Base-by-base conservation (phyloP, 1,284 basidiomycete species). In the Fomes fomentarius region DNA sequence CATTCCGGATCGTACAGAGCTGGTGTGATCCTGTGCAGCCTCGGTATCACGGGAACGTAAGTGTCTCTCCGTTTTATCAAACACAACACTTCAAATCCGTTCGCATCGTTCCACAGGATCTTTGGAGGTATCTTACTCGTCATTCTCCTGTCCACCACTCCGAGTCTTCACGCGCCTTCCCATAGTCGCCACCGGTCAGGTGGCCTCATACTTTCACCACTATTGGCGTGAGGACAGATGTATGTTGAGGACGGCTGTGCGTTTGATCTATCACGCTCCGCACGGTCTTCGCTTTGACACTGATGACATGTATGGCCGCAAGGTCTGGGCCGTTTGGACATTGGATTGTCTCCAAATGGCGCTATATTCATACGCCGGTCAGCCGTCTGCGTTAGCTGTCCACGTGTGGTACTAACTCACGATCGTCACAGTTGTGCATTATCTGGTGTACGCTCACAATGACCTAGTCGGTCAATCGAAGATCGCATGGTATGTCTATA, bases 381-480 rank as follows among this genome's bases (percentile, higher is more conserved):
- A 5, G 41, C 28, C 10, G 17, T 19, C 21, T 21, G 10, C n/a
- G 8, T 7, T n/a, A n/a, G n/a, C n/a, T n/a, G n/a, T n/a, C n/a
- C n/a, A n/a, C n/a, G n/a, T n/a, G n/a, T n/a, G n/a, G n/a, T n/a
- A n/a, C n/a, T n/a, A n/a, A n/a, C n/a, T n/a, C n/a, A n/a, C n/a
- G n/a, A n/a, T n/a, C n/a, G n/a, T n/a, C n/a, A n/a, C n/a, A 52
- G 50, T 52, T 43, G 33, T 33, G 28, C 46, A 26, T 22, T 52
- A 46, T 21, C 38, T 52, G 21, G 44, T 52, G 10, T 12, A 40
- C 6, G 46, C 46, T 28, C 24, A 47, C n/a, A 44, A 34, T 4
- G 50, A 43, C 1, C 35, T 33, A 17, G 45, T 45, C 26, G 44
- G 50, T 21, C 44, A 41, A 31, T 8, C 41, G 21, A 38, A 35